Percentiles rank a stretch among this genome's conserved stretches.
Conservation (phyloP, 1,139 yeast species). For the Candida pseudoviswanathii region DNA sequence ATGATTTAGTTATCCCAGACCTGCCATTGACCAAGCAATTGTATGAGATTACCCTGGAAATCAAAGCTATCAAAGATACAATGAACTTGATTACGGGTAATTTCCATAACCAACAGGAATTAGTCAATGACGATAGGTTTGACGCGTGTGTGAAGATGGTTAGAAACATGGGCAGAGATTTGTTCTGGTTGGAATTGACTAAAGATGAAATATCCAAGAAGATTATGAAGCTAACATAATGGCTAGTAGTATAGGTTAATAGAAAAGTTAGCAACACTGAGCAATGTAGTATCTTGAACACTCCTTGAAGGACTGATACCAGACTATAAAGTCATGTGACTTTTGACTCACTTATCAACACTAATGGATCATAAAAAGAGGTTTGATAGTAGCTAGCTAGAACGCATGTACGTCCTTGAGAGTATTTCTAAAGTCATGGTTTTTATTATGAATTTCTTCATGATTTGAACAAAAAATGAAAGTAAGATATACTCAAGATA, state of each 20-base stretch:
- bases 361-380: too few relatives aligned
- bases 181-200: constrained; percentile 55
- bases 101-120: constrained; percentile 35
- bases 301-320: not conserved
- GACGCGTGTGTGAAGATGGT: constrained; percentile 60
- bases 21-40: constrained; percentile 48
- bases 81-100: constrained; percentile 58
- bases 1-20: constrained; percentile 44
- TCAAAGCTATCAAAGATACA: constrained; percentile 70
- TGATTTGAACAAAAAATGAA: too few relatives aligned
- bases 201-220: constrained; percentile 34
- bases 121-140: constrained; percentile 39
- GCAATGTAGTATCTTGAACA: too few relatives aligned
- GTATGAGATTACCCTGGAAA: constrained; percentile 67
- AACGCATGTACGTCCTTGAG: too few relatives aligned
- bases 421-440: too few relatives aligned
- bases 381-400: too few relatives aligned
- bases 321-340: too few relatives aligned
- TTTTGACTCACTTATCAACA: too few relatives aligned
- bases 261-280: not conserved
- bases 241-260: not conserved
- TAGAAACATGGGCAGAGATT: constrained; percentile 73
- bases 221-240: constrained; percentile 21
- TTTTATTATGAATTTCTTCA: too few relatives aligned
- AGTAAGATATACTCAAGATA: too few relatives aligned